Conservation (phyloP, 495 filamentous ascomycete genomes). For the Diplogelasinospora grovesii region DNA sequence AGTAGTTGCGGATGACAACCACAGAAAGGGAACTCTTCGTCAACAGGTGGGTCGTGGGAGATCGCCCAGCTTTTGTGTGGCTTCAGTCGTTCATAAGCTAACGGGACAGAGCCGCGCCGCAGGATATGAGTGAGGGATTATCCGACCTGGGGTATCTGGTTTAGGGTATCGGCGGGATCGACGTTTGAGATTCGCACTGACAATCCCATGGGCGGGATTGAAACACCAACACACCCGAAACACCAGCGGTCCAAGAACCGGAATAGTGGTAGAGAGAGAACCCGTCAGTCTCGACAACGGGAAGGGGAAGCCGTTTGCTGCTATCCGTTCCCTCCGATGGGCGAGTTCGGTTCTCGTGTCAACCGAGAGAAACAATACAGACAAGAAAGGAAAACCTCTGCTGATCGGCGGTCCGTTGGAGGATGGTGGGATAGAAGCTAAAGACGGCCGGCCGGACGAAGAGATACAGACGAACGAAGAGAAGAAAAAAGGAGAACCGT, state of each 20-base stretch:
- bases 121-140: conserved; percentile 4
- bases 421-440: too few relatives aligned
- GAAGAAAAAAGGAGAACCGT: too few relatives aligned
- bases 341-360: too few relatives aligned
- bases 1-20: conserved; percentile 1
- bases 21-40: background rate
- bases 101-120: background rate
- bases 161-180: conserved; percentile 23
- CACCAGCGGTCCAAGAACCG: conserved; percentile 17
- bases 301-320: conserved; percentile 11
- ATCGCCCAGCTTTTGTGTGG: conserved; percentile 22
- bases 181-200: conserved; percentile 31
- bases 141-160: too few relatives aligned
- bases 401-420: too few relatives aligned
- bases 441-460: too few relatives aligned
- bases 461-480: too few relatives aligned
- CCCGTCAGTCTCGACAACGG: background rate
- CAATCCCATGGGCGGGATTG: conserved; percentile 18
- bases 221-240: conserved; percentile 26
- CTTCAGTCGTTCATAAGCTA: conserved; percentile 3
- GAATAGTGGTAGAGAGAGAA: conserved; percentile 2
- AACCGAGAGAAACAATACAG: conserved; percentile 1
- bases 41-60: conserved; percentile 11
- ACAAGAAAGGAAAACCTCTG: conserved; percentile 2
- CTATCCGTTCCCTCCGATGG: background rate